These are phyloP conservation scores for Colletotrichum lindemuthianum DNA, from an alignment of 2,329 filamentous ascomycete genomes.

Conservation along the genomic window DNA sequence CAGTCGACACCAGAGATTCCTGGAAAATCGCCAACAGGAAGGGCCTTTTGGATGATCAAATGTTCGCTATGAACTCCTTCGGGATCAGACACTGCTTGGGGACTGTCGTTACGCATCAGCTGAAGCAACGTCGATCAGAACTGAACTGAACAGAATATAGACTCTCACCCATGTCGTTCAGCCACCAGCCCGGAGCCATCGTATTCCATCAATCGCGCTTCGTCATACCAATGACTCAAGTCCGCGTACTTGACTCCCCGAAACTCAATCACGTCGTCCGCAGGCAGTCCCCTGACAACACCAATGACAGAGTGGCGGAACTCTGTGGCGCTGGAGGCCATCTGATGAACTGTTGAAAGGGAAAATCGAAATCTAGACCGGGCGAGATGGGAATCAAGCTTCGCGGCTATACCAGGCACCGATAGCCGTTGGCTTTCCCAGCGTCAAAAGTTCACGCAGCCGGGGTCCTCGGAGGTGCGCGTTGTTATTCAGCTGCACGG, in stretches of 20 bases:
- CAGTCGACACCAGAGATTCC: constrained; percentile 59
- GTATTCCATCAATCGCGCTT: constrained; percentile 29
- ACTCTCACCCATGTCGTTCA: constrained; percentile 46
- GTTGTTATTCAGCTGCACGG: no score
- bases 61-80: constrained; percentile 56
- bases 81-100: constrained; percentile 50
- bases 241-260: constrained; percentile 40
- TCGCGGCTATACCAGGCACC: no score
- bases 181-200: constrained; percentile 41
- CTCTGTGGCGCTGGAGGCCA: background rate
- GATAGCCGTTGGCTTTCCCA: no score
- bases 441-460: no score
- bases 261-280: constrained; percentile 36
- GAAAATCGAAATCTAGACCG: no score
- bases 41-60: constrained; percentile 57
- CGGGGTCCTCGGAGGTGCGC: no score
- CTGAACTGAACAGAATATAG: background rate
- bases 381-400: no score
- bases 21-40: constrained; percentile 49
- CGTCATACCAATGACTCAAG: constrained; percentile 36
- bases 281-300: background rate
- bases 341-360: background rate
- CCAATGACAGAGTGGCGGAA: constrained; percentile 25
- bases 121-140: background rate
- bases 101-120: constrained; percentile 37